Conservation (phyloP, 352 stramenopile genomes). For the Phytophthora ramorum region DNA sequence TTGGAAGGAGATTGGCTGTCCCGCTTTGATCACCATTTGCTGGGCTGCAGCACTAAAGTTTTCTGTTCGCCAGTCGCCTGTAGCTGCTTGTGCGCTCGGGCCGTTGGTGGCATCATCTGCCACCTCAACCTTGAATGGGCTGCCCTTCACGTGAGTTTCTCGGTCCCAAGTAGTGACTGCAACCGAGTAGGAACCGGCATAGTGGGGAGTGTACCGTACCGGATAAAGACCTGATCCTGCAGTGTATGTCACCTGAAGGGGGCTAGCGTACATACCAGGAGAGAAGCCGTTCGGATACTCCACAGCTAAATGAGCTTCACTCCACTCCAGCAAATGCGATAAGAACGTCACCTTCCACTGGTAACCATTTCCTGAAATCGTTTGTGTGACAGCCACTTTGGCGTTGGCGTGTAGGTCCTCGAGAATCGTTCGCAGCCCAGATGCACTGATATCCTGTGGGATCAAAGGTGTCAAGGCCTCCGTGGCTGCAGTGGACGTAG, state of each 20-base stretch:
- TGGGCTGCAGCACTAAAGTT: constrained; percentile 59
- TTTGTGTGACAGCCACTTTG: constrained; percentile 54
- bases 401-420: constrained; percentile 58
- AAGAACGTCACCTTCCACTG: constrained; percentile 94
- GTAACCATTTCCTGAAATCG: constrained; percentile 51
- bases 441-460: constrained; percentile 59
- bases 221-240: constrained; percentile 89
- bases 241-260: constrained; percentile 55
- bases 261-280: constrained; percentile 51
- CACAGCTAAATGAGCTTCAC: constrained; percentile 69
- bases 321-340: constrained; percentile 85
- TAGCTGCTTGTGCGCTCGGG: constrained; percentile 71
- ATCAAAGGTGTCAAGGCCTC: constrained; percentile 68
- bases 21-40: constrained; percentile 60
- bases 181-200: constrained; percentile 91
- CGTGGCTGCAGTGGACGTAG: constrained; percentile 17
- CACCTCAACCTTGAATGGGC: constrained; percentile 89
- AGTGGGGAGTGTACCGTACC: constrained; percentile 91
- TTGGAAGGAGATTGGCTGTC: constrained; percentile 74
- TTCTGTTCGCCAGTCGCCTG: constrained; percentile 76
- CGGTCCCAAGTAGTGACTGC: constrained; percentile 82
- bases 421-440: constrained; percentile 66
- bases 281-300: constrained; percentile 62
- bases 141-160: constrained; percentile 83
- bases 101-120: constrained; percentile 73